phyloP scores from a whole-genome alignment of 1,284 basidiomycete genomes.

The Trametes hirsuta region DNA sequence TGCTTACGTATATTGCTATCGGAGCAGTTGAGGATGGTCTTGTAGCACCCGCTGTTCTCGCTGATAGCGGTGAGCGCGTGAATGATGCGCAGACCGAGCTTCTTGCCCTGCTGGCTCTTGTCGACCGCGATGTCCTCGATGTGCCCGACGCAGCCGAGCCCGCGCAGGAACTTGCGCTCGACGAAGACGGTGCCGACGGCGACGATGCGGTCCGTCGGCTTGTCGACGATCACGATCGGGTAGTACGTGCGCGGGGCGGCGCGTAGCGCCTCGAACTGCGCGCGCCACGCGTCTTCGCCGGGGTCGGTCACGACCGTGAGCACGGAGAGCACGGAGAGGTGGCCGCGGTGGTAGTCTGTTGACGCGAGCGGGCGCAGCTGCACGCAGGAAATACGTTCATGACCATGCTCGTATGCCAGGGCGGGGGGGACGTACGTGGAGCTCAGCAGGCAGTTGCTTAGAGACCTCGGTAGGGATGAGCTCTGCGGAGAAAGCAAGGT shows the following conservation, averaged over 20 bases:
- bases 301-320: conserved; percentile 82
- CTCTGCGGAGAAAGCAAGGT: conserved; percentile 74
- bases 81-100: conserved; percentile 88
- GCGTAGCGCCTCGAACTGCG: conserved; percentile 68
- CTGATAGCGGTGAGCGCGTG: conserved; percentile 82
- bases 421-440: conserved; percentile 50
- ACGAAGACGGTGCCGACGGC: conserved; percentile 86
- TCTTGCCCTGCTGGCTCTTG: conserved; percentile 85
- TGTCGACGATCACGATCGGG: conserved; percentile 83
- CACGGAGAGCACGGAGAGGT: conserved; percentile 82
- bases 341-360: conserved; percentile 83
- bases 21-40: conserved; percentile 96
- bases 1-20: conserved; percentile 88
- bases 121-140: conserved; percentile 98
- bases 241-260: conserved; percentile 74
- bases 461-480: conserved; percentile 68
- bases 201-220: conserved; percentile 77
- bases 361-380: conserved; percentile 90
- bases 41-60: conserved; percentile 83
- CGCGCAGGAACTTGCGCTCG: conserved; percentile 92
- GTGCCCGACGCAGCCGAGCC: conserved; percentile 84
- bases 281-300: conserved; percentile 68
- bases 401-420: not conserved
- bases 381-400: not conserved
- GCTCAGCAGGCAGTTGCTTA: conserved; percentile 54